Conservation (phyloP, 352 stramenopile genomes). For the Aphanomyces invadans region DNA sequence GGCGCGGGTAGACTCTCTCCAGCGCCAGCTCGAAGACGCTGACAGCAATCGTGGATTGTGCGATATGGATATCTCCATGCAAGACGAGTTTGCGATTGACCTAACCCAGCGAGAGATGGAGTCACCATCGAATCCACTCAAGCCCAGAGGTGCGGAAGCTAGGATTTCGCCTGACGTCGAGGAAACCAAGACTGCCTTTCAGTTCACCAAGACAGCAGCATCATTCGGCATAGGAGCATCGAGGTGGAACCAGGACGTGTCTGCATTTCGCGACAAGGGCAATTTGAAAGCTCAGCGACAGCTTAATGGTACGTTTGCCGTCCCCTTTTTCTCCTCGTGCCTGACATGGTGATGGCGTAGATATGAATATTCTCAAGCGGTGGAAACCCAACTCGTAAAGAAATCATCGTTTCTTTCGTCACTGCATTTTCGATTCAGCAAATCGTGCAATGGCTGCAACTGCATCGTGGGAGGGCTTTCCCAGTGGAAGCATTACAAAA, state of each 20-base stretch:
- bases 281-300: constrained; percentile 1
- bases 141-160: neutral
- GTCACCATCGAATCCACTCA: neutral
- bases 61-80: neutral
- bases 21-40: neutral
- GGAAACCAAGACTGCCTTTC: neutral
- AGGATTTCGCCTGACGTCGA: neutral
- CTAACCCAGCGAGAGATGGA: constrained; percentile 1
- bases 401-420: no score
- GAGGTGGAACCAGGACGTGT: neutral
- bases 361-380: constrained; percentile 6
- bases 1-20: neutral
- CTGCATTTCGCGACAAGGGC: neutral
- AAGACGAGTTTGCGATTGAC: neutral
- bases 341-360: neutral
- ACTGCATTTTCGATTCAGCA: neutral
- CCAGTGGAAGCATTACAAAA: neutral
- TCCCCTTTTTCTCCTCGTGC: neutral
- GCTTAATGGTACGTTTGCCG: neutral
- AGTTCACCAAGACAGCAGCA: neutral
- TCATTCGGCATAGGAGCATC: neutral
- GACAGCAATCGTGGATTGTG: neutral
- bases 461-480: neutral
- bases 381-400: constrained; percentile 3
- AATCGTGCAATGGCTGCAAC: neutral